Conservation (phyloP, 2,329 filamentous ascomycete genomes). For the Rutstroemia sp. region DNA sequence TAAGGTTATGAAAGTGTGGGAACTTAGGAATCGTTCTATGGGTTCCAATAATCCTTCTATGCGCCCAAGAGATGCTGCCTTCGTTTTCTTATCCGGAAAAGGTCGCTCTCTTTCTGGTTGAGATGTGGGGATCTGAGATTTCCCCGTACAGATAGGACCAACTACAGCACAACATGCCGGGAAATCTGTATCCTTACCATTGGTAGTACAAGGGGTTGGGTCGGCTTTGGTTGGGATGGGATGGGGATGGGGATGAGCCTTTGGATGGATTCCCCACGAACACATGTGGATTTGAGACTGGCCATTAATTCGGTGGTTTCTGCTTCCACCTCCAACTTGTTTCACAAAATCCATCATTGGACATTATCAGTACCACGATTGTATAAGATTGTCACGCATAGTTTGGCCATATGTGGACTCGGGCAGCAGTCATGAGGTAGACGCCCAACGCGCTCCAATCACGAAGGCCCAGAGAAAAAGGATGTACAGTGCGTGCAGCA, state of each 20-base stretch:
- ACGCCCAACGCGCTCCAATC: not conserved
- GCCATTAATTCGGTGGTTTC: not conserved
- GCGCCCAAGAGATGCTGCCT: not conserved
- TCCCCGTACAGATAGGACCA: not conserved
- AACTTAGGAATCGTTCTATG: too few species aligned
- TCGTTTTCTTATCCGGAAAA: not conserved
- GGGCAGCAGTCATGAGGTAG: not conserved
- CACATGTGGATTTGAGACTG: not conserved
- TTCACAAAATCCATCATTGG: not conserved
- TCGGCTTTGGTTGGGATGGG: not conserved
- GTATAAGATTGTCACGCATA: not conserved
- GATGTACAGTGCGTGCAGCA: not conserved
- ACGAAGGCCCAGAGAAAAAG: not conserved
- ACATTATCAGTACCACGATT: too few species aligned
- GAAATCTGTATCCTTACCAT: not conserved
- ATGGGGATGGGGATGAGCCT: not conserved
- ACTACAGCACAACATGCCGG: not conserved
- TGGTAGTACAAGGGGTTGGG: not conserved
- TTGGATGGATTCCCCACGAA: not conserved
- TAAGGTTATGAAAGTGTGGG: not conserved
- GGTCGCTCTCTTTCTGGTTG: not conserved
- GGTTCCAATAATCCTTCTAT: not conserved
- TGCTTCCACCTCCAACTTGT: not conserved
- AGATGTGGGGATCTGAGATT: slow-evolving; percentile 6
- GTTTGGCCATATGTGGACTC: not conserved